Percentiles rank a stretch among this genome's conserved stretches.
These are phyloP conservation scores for Thalassiosira hispida DNA, from an alignment of 352 stramenopile genomes.

Conservation along the genomic window DNA sequence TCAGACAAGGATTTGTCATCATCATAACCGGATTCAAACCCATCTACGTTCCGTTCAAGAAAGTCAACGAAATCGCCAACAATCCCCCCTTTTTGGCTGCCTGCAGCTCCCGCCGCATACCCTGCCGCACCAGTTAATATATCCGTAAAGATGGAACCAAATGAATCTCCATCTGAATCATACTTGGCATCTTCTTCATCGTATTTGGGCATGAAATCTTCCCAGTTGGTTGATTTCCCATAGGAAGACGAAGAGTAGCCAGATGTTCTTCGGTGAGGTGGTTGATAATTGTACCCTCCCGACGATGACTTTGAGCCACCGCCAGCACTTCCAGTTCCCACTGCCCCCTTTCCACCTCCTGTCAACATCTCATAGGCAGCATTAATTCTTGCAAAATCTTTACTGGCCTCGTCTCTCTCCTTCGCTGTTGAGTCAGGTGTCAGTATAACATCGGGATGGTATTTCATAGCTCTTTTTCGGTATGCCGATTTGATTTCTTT, in stretches of 20 bases:
- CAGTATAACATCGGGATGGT: constrained; percentile 75
- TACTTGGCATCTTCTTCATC: constrained; percentile 68
- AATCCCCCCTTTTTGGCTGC: constrained; percentile 39
- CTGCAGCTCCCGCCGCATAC: constrained; percentile 36
- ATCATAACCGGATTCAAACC: constrained; percentile 52
- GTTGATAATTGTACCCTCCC: constrained; percentile 45
- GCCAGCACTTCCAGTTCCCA: neutral
- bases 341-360: constrained; percentile 35
- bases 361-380: constrained; percentile 71
- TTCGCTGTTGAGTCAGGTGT: constrained; percentile 50
- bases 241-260: constrained; percentile 42
- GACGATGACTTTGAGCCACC: constrained; percentile 26
- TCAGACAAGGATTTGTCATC: constrained; percentile 62
- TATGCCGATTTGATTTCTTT: constrained; percentile 80
- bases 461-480: constrained; percentile 73
- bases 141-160: constrained; percentile 78
- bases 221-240: constrained; percentile 64
- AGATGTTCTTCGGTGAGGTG: constrained; percentile 42
- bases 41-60: constrained; percentile 76
- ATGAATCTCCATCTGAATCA: constrained; percentile 74
- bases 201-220: constrained; percentile 84
- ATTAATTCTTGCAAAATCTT: constrained; percentile 81
- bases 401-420: constrained; percentile 69
- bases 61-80: constrained; percentile 82
- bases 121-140: constrained; percentile 57